A percentile compares a stretch with the other conserved stretches of the same genome.
Evolutionary conservation across 164 flowering plant genomes (phyloP).

Genomic region (Annona cherimola): DNA sequence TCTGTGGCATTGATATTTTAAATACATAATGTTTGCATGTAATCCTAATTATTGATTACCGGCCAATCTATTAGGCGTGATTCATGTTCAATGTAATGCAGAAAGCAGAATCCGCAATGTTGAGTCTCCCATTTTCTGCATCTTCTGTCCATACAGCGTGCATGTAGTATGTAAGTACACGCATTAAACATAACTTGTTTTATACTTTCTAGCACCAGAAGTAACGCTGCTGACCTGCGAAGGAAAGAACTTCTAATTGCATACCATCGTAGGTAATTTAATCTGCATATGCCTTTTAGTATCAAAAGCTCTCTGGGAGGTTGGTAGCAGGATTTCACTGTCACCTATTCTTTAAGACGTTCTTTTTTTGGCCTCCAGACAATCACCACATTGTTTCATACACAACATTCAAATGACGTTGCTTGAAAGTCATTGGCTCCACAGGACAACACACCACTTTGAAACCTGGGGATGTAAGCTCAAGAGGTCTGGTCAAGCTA

Average conservation of each 20-base stretch:
- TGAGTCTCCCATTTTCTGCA: background rate
- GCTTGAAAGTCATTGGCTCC: background rate
- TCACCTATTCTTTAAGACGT: background rate
- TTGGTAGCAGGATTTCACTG: background rate
- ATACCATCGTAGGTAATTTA: background rate
- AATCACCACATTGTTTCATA: background rate
- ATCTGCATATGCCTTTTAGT: background rate
- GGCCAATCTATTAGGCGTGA: background rate
- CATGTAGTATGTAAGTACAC: too few species aligned
- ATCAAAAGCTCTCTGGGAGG: background rate
- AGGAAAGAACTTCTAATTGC: background rate
- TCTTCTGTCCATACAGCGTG: background rate
- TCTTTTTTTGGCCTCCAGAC: background rate
- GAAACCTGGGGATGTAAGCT: background rate
- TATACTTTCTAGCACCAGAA: too few species aligned
- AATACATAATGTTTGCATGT: background rate
- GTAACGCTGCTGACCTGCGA: background rate
- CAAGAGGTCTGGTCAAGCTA: background rate
- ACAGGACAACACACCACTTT: background rate
- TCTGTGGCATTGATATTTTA: background rate
- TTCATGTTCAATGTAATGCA: too few species aligned
- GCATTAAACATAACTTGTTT: too few species aligned
- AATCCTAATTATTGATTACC: background rate
- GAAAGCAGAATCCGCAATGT: background rate
- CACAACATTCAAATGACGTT: background rate